These are phyloP conservation scores for Cyberlindnera saturnus DNA, from an alignment of 805 yeast genomes.

Conservation along the genomic window DNA sequence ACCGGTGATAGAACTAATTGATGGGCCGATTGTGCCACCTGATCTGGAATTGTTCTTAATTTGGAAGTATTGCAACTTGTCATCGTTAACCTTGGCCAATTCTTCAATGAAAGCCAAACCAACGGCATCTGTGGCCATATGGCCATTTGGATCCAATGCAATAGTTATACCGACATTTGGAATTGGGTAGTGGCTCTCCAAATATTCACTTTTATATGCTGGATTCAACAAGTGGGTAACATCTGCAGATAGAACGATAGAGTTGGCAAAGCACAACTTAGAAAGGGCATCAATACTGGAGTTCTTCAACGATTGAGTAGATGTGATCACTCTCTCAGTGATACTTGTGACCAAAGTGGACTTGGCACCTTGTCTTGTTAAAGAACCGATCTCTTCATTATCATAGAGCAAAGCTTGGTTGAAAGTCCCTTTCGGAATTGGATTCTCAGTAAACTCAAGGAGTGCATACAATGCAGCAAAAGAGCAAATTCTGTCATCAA, in stretches of 20 bases:
- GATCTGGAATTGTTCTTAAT: slow-evolving; percentile 79
- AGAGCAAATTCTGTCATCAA: slow-evolving; percentile 81
- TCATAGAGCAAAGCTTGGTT: slow-evolving; percentile 64
- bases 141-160: slow-evolving; percentile 72
- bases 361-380: slow-evolving; percentile 74
- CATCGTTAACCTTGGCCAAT: slow-evolving; percentile 59
- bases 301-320: slow-evolving; percentile 7
- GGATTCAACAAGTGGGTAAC: slow-evolving; percentile 82
- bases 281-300: slow-evolving; percentile 20
- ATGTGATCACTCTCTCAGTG: slow-evolving; percentile 46
- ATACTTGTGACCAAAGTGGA: slow-evolving; percentile 67
- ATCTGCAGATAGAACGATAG: slow-evolving; percentile 77
- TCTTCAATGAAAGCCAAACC: slow-evolving; percentile 68
- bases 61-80: slow-evolving; percentile 73
- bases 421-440: slow-evolving; percentile 34
- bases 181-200: slow-evolving; percentile 73
- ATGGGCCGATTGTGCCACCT: slow-evolving; percentile 88
- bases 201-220: slow-evolving; percentile 59
- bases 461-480: slow-evolving; percentile 64
- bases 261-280: slow-evolving; percentile 56
- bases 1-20: slow-evolving; percentile 56
- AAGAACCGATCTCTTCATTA: slow-evolving; percentile 81
- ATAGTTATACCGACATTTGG: slow-evolving; percentile 74
- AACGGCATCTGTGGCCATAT: slow-evolving; percentile 76
- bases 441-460: slow-evolving; percentile 36